Evolutionary conservation across 345 rosid species (phyloP), one percentile per base, ranked within the genome.

Genomic region (Excoecaria cochinchinensis): DNA sequence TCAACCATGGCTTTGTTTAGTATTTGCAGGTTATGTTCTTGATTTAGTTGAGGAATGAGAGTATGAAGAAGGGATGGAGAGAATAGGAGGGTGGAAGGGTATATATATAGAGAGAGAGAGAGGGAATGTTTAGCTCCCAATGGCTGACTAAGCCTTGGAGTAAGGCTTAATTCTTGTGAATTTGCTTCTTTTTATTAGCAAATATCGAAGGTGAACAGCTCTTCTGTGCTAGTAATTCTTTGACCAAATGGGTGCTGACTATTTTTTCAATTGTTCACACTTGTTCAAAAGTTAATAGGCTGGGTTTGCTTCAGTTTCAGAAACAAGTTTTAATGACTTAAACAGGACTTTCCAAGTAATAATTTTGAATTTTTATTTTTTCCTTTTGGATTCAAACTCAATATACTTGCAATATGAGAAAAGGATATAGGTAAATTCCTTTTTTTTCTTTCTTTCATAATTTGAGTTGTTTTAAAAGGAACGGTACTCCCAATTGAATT

Each of bases 151-250:
- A 70, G 66, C 78, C 84, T 64, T 82, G 55, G 79, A 77, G 71
- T 84, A 59, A 69, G 84, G 84, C 87, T 67, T 76, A 84, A 84
- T 68, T 71, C 42, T 71, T 64, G 85, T 39, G 6, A 40, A 51
- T 61, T 40, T 70, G 69, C 69, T 72, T 68, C 68, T 82, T 75
- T 60, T 57, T 53, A 38, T 69, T 25, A 46, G 22, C 31, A 10
- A 36, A 68, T 42, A 68, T 25, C 69, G 67, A 36, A 44, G 65
- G 50, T 56, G 50, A 75, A 68, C 40, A 36, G 21, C 25, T 14
- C 21, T 47, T 67, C 46, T 25, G 60, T 59, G 69, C 17, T 47
- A 50, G 25, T 31, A 51, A 53, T 79, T 79, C 17, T 70, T 60
- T 60, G 51, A 58, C 36, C 67, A 46, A 69, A 15, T 69, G 48